Base-by-base conservation (phyloP, 2,329 filamentous ascomycete species). In the Davidsoniella virescens region DNA sequence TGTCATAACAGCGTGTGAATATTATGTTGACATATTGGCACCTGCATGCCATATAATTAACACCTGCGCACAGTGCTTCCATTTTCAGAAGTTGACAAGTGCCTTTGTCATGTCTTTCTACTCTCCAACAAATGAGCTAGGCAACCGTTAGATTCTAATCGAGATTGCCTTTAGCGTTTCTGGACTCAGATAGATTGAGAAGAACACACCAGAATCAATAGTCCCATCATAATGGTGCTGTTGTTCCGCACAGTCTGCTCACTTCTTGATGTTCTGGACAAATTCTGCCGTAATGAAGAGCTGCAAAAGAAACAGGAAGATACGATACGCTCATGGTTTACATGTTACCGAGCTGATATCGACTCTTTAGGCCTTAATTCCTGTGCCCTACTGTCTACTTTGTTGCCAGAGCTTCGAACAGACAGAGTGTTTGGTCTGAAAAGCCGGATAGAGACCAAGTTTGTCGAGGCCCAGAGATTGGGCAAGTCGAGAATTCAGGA, bases 341-440 rank as follows among this genome's bases (percentile, higher is more conserved):
- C 62, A 12, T 65, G 68, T 1, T 75, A 94, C 60, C 74, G 75
- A 4, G 62, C 63, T 14, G 63, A 64, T 1, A 70, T 94, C 14
- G 66, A 80, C 59, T 67, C 70, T 0, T 65, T 74, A 6, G 68
- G 72, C 25, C 76, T 75, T 1, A 67, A 80, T 57, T 67, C 71
- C 1, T 47, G 38, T 18, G 66, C 75, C 2, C 65, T 94, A 1
- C 67, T 94, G 0, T 88, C 84, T 1, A 80, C 81, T 2, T 64
- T 95, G 0, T 72, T 93, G 0, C 86, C 87, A 0, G 80, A 87
- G 55, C 79, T 73, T 55, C 72, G 87, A 49, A 80, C 78, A 2
- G 87, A 94, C 59, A 75, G 86, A 25, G 83, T 90, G 2, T 94
- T 88, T 60, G 73, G 71, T 37, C 69, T 94, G 1, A 76, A 84